Base-by-base conservation (phyloP, 1,139 yeast genomes). In the Candida sanyaensis region DNA sequence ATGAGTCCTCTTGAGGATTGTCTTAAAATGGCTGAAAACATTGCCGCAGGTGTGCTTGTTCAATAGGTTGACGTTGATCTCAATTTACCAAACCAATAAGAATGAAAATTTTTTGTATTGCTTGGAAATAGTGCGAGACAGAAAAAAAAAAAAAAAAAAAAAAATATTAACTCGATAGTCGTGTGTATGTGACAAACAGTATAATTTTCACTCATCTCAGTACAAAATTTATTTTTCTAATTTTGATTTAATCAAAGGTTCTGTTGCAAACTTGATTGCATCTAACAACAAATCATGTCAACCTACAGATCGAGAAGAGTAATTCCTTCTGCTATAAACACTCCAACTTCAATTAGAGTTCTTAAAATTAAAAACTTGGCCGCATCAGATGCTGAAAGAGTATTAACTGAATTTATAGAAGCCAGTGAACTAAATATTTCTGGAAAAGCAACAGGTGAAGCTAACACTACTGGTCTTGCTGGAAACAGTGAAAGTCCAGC, bases 281-380 rank as follows among this genome's bases (percentile, higher is more conserved):
- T 17, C 21, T 17, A 17, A 17, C 21, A 17, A 39, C 13, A 13
- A 27, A 49, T 32, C 34, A 66, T 66, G 71, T 65, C 70, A 10
- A 43, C 63, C 7, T 57, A 54, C 45, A 67, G 69, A 53, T 62
- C 66, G 6, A 66, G 79, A 71, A 73, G 79, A 65, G 66, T 63
- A 46, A 58, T 68, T 52, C 66, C 73, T 53, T 64, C 75, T 42
- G 65, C 84, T 36, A 69, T 84, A 30, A 80, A 81, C 51, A 67
- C 80, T 0, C 80, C 85, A 10, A 73, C 78, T 13, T 69, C 72
- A 43, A 65, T 75, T n/a, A 73, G 73, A 49, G 65, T 77, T 12
- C 52, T 59, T n/a, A 55, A 60, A 2, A 51, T 66, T 1, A 54
- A 53, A 5, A 53, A 68, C 21, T 55, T 81, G 30, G 56, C 57